Base-by-base conservation (phyloP, 257 asterid genomes). In the Marsdenia floribunda region DNA sequence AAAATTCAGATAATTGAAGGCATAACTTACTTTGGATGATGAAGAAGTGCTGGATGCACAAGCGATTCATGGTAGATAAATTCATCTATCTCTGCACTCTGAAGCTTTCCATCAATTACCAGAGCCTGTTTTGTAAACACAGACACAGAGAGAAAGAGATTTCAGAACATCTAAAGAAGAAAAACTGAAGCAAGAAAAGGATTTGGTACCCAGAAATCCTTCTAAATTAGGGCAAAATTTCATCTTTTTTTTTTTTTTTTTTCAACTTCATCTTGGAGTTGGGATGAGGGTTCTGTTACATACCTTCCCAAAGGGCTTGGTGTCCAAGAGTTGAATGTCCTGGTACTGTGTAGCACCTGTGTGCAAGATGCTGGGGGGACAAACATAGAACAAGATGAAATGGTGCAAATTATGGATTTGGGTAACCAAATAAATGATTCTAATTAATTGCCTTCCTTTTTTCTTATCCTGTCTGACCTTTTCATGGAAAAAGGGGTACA, bases 1-100 rank as follows among this genome's bases (percentile, higher is more conserved):
- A 26, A 6, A 3, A 24, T 2, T 55, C 22, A 19, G 1, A 0
- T 50, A 50, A 63, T 29, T 0, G 14, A 21, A 6, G 16, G 6
- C 26, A 18, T 1, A 57, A 44, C 64, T 46, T 84, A 93, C 98
- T 81, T 84, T 58, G 88, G 81, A 78, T 93, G 97, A 80, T 87
- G 83, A 69, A 93, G 78, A 35, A 93, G 93, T 52, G 97, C 79
- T 53, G 98, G 98, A 84, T 93, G 98, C 65, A 93, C 91, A 80
- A 91, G 95, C 10, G 91, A 93, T 82, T 93, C 98, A 83, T 93
- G 98, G 83, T 93, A 93, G 77, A 93, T 86, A 77, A 93, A 93
- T 84, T 93, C 98, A 84, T 93, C 98, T 29, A 86, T 87, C 80
- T 93, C 98, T 71, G 98, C 97, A 85, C 98, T 93, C 78, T 91